Evolutionary conservation across 2,329 filamentous ascomycete genomes (phyloP).

Genomic region (Penicillium oxalicum): DNA sequence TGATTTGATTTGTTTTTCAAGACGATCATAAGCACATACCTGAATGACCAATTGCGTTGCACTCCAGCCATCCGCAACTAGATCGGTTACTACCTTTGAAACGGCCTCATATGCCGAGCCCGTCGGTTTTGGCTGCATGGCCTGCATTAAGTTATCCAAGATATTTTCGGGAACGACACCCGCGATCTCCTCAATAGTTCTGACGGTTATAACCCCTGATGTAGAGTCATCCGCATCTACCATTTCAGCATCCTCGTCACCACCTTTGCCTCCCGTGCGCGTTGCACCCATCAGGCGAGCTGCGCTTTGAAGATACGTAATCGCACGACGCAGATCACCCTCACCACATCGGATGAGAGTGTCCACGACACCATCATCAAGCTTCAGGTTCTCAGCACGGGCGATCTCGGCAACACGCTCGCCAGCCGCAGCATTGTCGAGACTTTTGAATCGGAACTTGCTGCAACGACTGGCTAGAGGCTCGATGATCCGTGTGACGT

Average conservation of each 20-base stretch:
- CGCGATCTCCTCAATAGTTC: conserved; percentile 87
- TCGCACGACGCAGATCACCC: conserved; percentile 90
- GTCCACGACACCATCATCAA: conserved; percentile 75
- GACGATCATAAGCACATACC: conserved; percentile 42
- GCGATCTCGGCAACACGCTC: conserved; percentile 79
- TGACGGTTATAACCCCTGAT: conserved; percentile 58
- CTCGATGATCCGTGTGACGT: conserved; percentile 96
- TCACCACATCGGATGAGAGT: conserved; percentile 82
- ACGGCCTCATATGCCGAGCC: conserved; percentile 66
- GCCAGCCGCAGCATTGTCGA: conserved; percentile 80
- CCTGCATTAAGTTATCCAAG: conserved; percentile 63
- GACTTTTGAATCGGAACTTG: conserved; percentile 96
- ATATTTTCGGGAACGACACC: conserved; percentile 79
- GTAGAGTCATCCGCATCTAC: conserved; percentile 51
- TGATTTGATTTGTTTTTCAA: neutral
- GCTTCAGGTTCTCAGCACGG: conserved; percentile 63
- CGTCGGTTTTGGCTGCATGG: conserved; percentile 66
- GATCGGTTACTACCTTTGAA: conserved; percentile 73
- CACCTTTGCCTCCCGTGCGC: conserved; percentile 38
- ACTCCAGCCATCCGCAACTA: conserved; percentile 96
- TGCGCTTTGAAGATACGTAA: conserved; percentile 94
- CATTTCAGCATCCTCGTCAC: conserved; percentile 56
- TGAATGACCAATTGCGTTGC: conserved; percentile 80
- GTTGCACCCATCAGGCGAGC: conserved; percentile 73
- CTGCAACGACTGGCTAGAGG: conserved; percentile 87